Percentiles rank a stretch among this genome's conserved stretches.
Evolutionary conservation across 2,329 filamentous ascomycete genomes (phyloP).

Genomic region (Arthrobotrys megalospora): DNA sequence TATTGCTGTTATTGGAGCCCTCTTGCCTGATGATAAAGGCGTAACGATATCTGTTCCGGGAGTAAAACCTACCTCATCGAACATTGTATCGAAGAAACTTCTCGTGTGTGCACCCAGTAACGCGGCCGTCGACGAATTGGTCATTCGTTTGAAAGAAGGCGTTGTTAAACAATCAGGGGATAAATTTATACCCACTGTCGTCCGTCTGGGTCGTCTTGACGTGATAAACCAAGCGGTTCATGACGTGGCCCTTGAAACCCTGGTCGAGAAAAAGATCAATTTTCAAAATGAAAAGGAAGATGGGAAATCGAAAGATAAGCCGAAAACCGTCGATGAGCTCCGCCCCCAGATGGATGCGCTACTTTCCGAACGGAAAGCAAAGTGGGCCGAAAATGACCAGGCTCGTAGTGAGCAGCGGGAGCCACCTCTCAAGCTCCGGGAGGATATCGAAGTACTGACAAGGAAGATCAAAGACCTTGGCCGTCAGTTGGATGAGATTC

Average conservation of each 20-base stretch:
- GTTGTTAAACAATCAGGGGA: constrained; percentile 83
- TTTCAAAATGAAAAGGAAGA: constrained; percentile 69
- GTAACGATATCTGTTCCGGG: constrained; percentile 63
- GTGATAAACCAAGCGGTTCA: constrained; percentile 90
- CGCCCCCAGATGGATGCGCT: constrained; percentile 77
- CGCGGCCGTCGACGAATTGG: constrained; percentile 94
- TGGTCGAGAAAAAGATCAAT: constrained; percentile 78
- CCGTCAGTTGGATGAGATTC: constrained; percentile 85
- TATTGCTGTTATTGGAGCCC: constrained; percentile 90
- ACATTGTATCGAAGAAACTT: constrained; percentile 79
- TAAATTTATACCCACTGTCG: constrained; percentile 83
- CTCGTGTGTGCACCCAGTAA: constrained; percentile 99
- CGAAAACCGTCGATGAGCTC: constrained; percentile 62
- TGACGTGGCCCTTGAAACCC: constrained; percentile 92
- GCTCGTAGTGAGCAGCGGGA: constrained; percentile 72
- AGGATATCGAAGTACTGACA: constrained; percentile 83
- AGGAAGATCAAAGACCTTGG: constrained; percentile 79
- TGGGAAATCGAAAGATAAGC: constrained; percentile 66
- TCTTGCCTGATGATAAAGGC: constrained; percentile 72
- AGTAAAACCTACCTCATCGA: constrained; percentile 66
- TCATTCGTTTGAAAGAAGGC: constrained; percentile 90
- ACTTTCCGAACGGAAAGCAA: constrained; percentile 72
- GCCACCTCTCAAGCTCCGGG: constrained; percentile 73
- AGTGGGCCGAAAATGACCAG: constrained; percentile 73
- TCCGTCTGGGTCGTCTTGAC: constrained; percentile 90